These are phyloP conservation scores for Kurtzmaniella quercitrusa DNA, from an alignment of 1,139 yeast genomes.

Conservation along the genomic window DNA sequence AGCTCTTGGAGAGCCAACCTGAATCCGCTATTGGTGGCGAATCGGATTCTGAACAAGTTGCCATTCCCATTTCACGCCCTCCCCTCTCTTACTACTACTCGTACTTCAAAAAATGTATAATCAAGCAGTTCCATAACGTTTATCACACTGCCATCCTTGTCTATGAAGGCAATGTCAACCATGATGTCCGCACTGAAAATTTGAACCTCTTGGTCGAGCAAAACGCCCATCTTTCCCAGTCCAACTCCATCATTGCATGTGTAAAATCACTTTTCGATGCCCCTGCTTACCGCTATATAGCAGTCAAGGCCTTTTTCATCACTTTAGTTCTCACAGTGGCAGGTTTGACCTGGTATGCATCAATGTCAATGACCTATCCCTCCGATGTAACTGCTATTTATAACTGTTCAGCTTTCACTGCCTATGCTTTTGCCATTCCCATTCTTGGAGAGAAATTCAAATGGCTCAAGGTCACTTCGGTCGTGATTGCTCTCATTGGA, in stretches of 20 bases:
- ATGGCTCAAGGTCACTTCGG: constrained; percentile 64
- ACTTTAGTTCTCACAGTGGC: constrained; percentile 66
- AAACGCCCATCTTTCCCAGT: constrained; percentile 38
- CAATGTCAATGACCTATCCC: constrained; percentile 78
- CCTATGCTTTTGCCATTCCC: constrained; percentile 80
- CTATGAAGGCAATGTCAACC: constrained; percentile 38
- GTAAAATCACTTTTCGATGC: constrained; percentile 34
- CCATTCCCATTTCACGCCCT: constrained; percentile 12
- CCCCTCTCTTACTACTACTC: constrained; percentile 14
- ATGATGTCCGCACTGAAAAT: constrained; percentile 32
- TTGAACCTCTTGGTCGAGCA: constrained; percentile 34
- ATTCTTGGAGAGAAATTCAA: constrained; percentile 63
- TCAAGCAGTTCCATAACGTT: constrained; percentile 47
- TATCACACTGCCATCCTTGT: constrained; percentile 49
- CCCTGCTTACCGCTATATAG: constrained; percentile 46
- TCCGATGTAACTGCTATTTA: constrained; percentile 87
- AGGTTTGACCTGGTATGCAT: constrained; percentile 82
- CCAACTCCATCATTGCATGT: constrained; percentile 34
- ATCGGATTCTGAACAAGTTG: constrained; percentile 3
- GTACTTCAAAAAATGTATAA: constrained; percentile 40
- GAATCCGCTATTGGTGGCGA: constrained; percentile 9
- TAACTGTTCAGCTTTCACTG: constrained; percentile 86
- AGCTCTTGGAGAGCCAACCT: constrained; percentile 24
- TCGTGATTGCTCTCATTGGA: constrained; percentile 65
- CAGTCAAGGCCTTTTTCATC: constrained; percentile 39